These are phyloP conservation scores for Albatrellus sp. DNA, from an alignment of 1,284 basidiomycete genomes.

Conservation along the genomic window DNA sequence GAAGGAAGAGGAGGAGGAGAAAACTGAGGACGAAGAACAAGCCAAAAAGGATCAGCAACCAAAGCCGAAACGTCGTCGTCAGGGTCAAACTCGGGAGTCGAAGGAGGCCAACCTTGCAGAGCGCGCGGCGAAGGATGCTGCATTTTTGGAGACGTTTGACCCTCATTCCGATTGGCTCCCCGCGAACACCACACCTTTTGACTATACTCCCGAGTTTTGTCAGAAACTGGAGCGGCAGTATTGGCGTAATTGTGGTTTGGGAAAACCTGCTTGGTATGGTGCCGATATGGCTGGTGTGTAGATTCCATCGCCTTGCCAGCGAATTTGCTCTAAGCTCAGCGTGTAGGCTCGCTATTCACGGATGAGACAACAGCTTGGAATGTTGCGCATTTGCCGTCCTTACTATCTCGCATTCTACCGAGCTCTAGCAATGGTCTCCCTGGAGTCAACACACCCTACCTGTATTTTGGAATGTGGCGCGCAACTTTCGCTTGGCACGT, in stretches of 20 bases:
- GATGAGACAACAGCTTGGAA: constrained; percentile 83
- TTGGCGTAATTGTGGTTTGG: constrained; percentile 86
- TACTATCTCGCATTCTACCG: constrained; percentile 74
- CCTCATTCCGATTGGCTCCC: constrained; percentile 71
- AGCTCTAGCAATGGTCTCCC: constrained; percentile 62
- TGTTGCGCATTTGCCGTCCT: constrained; percentile 81
- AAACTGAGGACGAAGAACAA: constrained; percentile 21
- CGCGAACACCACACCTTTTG: constrained; percentile 47
- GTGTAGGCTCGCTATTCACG: constrained; percentile 73
- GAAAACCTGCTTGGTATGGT: constrained; percentile 89
- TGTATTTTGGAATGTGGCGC: constrained; percentile 99
- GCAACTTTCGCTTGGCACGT: constrained; percentile 99
- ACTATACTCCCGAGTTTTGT: constrained; percentile 83
- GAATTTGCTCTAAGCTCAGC: not conserved
- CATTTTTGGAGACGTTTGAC: constrained; percentile 62
- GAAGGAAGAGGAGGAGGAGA: constrained; percentile 23
- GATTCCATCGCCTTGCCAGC: not conserved
- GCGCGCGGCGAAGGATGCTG: constrained; percentile 39
- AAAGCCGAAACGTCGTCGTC: constrained; percentile 31
- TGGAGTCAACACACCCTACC: constrained; percentile 94
- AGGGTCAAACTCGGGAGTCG: constrained; percentile 31
- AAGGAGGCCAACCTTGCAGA: constrained; percentile 42
- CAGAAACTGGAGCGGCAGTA: constrained; percentile 80
- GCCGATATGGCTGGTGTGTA: constrained; percentile 80
- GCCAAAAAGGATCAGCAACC: constrained; percentile 20